Evolutionary conservation across 345 rosid genomes (phyloP).

Genomic region (Sisymbrium altissimum): DNA sequence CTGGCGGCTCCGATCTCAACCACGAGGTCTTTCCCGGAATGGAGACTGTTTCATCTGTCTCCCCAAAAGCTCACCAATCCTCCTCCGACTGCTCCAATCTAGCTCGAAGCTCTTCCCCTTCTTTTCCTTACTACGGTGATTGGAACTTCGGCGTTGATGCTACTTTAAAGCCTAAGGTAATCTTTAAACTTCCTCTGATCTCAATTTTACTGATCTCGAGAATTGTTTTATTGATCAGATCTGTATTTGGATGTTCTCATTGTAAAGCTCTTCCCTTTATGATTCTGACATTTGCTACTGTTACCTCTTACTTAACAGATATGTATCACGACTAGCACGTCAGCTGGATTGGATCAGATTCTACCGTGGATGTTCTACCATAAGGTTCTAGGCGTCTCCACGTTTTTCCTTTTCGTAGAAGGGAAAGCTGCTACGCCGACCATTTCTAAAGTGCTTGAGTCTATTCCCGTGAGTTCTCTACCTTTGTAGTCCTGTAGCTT

Average conservation of each 20-base stretch:
- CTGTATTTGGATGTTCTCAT: background rate
- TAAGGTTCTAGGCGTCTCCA: conserved; percentile 89
- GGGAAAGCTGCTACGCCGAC: conserved; percentile 86
- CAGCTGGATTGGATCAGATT: conserved; percentile 93
- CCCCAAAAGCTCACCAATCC: conserved; percentile 55
- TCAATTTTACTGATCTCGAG: background rate
- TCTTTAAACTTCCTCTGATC: background rate
- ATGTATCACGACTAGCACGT: conserved; percentile 83
- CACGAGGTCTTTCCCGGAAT: conserved; percentile 85
- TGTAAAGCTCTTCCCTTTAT: background rate
- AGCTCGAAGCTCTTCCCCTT: conserved; percentile 65
- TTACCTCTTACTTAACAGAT: conserved; percentile 44
- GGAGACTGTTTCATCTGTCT: conserved; percentile 67
- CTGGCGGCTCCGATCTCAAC: conserved; percentile 54
- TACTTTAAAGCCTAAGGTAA: conserved; percentile 65
- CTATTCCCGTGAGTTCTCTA: conserved; percentile 64
- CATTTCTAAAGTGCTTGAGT: conserved; percentile 74
- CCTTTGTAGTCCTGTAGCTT: background rate
- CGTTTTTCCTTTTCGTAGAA: conserved; percentile 88
- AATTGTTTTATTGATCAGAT: conserved; percentile 1
- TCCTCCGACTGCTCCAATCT: conserved; percentile 61
- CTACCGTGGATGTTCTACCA: conserved; percentile 98
- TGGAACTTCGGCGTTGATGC: conserved; percentile 68
- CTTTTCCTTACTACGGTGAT: conserved; percentile 71
- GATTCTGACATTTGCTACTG: conserved; percentile 6